Evolutionary conservation across 208 protist genomes (phyloP).

Genomic region (Leishmania mexicana): DNA sequence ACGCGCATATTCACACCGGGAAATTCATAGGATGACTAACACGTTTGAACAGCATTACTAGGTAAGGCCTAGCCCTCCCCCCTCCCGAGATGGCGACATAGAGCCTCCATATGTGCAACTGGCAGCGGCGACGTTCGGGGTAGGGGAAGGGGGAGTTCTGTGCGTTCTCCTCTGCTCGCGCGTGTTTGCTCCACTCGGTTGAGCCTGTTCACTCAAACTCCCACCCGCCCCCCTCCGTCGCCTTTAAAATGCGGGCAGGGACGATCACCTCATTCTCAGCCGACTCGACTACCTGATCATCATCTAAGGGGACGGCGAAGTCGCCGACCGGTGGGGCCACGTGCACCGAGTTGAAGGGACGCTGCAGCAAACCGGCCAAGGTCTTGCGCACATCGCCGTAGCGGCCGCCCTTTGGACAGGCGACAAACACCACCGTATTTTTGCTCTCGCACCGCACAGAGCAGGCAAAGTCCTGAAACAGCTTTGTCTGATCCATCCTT

Average conservation of each 20-base stretch:
- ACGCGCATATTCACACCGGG: neutral
- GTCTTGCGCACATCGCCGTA: slow-evolving; percentile 82
- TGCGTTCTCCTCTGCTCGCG: neutral
- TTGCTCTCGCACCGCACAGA: slow-evolving; percentile 58
- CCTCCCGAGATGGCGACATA: neutral
- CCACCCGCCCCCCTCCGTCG: slow-evolving; percentile 40
- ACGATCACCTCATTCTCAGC: slow-evolving; percentile 40
- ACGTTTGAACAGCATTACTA: neutral
- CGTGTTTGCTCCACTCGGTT: neutral
- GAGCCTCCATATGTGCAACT: neutral
- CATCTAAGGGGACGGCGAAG: slow-evolving; percentile 28
- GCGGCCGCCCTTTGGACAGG: slow-evolving; percentile 48
- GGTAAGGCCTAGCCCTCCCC: neutral
- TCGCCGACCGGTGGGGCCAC: slow-evolving; percentile 28
- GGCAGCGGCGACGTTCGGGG: neutral
- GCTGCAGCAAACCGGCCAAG: slow-evolving; percentile 54
- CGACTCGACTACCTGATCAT: slow-evolving; percentile 35
- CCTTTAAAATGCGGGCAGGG: slow-evolving; percentile 39
- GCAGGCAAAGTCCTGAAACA: slow-evolving; percentile 59
- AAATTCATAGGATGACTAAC: neutral
- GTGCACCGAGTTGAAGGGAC: slow-evolving; percentile 42
- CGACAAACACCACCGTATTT: slow-evolving; percentile 62
- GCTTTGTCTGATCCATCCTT: slow-evolving; percentile 41
- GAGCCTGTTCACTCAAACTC: slow-evolving; percentile 26
- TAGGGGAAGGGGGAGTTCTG: neutral